Evolutionary conservation across 176 grass and related monocot species (phyloP).

Genomic region (Thalia dealbata): DNA sequence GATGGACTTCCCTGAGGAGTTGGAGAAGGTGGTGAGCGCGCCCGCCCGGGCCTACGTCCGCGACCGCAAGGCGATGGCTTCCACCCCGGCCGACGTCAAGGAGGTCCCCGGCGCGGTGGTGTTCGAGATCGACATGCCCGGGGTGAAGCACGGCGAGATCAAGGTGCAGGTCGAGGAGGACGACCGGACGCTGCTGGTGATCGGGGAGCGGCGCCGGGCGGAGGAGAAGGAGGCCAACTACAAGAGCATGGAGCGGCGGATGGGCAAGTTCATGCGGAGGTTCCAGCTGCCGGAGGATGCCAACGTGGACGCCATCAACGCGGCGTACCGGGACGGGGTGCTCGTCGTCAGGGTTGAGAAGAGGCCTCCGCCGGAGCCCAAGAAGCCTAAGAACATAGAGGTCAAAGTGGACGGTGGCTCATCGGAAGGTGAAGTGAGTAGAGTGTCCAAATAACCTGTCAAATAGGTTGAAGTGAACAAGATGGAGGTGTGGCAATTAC

Average conservation of each 20-base stretch:
- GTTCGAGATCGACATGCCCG: conserved; percentile 45
- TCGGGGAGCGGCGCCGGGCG: conserved; percentile 24
- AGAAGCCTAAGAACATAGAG: conserved; percentile 44
- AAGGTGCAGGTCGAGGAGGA: conserved; percentile 52
- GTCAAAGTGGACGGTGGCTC: conserved; percentile 25
- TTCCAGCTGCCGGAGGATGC: conserved; percentile 43
- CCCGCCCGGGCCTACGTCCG: conserved; percentile 45
- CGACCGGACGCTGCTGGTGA: conserved; percentile 40
- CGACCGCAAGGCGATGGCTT: conserved; percentile 52
- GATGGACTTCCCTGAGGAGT: conserved; percentile 46
- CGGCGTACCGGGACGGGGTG: conserved; percentile 42
- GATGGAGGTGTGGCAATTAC: too few relatives aligned
- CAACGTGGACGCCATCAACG: conserved; percentile 31
- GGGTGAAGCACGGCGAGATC: conserved; percentile 36
- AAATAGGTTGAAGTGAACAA: too few relatives aligned
- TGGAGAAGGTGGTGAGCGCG: conserved; percentile 37
- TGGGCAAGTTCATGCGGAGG: conserved; percentile 54
- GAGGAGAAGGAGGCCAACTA: conserved; percentile 22
- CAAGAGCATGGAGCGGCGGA: conserved; percentile 43
- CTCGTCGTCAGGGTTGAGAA: conserved; percentile 48
- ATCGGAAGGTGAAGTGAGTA: too few relatives aligned
- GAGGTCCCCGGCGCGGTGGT: conserved; percentile 37
- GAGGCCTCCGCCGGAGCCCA: conserved; percentile 40
- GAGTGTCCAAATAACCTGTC: too few relatives aligned
- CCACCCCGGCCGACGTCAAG: conserved; percentile 58